Conservation (phyloP, 2,329 filamentous ascomycete species). For the Neurospora sp. region DNA sequence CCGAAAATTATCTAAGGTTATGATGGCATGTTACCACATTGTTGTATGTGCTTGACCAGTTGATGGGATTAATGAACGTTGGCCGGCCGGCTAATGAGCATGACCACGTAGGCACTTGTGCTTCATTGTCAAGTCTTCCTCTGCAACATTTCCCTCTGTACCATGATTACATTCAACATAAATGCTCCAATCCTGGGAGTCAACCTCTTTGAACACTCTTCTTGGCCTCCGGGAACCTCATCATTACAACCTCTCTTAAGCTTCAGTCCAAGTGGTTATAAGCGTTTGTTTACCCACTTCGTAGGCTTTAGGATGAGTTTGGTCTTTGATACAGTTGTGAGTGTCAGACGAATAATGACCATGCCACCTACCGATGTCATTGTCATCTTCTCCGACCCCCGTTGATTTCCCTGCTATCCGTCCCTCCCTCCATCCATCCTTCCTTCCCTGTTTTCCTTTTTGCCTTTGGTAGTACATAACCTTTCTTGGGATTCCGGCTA, state of each 20-base stretch:
- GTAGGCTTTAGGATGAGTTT: background rate
- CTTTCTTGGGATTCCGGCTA: background rate
- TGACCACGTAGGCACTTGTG: background rate
- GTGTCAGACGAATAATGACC: background rate
- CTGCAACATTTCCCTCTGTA: background rate
- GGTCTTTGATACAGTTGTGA: background rate
- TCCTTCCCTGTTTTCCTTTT: background rate
- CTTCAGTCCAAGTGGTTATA: background rate
- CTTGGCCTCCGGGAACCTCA: background rate
- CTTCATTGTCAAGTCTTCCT: background rate
- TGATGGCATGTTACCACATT: too few relatives aligned
- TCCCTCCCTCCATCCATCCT: background rate
- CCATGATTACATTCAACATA: background rate
- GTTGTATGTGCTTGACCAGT: too few relatives aligned
- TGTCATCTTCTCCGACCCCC: background rate
- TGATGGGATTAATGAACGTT: too few relatives aligned
- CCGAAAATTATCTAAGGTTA: too few relatives aligned
- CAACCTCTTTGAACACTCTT: background rate
- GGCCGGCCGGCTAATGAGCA: background rate
- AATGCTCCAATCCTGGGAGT: background rate
- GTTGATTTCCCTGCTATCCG: background rate
- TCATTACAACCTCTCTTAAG: background rate
- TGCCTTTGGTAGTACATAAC: background rate
- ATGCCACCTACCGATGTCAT: background rate
- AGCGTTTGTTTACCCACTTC: background rate